Evolutionary conservation across 2,329 filamentous ascomycete species (phyloP).

Genomic region (Colletotrichum incanum): DNA sequence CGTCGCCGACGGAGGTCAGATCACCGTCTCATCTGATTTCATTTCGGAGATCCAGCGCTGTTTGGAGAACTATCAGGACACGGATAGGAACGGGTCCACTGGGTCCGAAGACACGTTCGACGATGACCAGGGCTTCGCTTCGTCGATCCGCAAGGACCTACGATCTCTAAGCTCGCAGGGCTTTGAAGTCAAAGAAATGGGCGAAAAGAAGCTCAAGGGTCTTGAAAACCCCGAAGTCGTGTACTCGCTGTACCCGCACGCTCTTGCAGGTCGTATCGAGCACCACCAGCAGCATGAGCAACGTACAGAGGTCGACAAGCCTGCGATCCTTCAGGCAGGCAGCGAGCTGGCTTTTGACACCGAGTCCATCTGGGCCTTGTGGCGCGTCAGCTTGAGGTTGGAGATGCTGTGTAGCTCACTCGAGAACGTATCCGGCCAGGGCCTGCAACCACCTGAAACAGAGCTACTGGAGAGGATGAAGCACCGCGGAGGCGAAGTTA

Average conservation of each 20-base stretch:
- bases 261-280: slow-evolving; percentile 84
- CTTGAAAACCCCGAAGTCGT: slow-evolving; percentile 97
- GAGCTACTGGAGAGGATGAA: slow-evolving; percentile 82
- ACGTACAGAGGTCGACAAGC: slow-evolving; percentile 63
- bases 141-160: slow-evolving; percentile 88
- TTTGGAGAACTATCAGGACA: slow-evolving; percentile 89
- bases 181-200: slow-evolving; percentile 97
- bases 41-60: slow-evolving; percentile 95
- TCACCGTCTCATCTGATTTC: slow-evolving; percentile 96
- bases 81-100: slow-evolving; percentile 78
- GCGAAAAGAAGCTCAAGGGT: slow-evolving; percentile 95
- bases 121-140: slow-evolving; percentile 81
- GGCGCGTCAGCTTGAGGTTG: slow-evolving; percentile 88
- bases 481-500: slow-evolving; percentile 83
- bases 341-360: slow-evolving; percentile 84
- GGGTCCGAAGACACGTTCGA: slow-evolving; percentile 80
- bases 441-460: slow-evolving; percentile 85
- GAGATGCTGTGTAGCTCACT: slow-evolving; percentile 94
- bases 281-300: slow-evolving; percentile 72
- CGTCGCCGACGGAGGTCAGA: slow-evolving; percentile 96
- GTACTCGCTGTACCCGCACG: slow-evolving; percentile 95
- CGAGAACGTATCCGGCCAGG: slow-evolving; percentile 76
- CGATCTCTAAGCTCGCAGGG: slow-evolving; percentile 90
- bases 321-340: slow-evolving; percentile 74
- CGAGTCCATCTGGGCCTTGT: slow-evolving; percentile 89